These are phyloP conservation scores for Yamadazyma oceani DNA, from an alignment of 1,139 yeast species.

Conservation along the genomic window DNA sequence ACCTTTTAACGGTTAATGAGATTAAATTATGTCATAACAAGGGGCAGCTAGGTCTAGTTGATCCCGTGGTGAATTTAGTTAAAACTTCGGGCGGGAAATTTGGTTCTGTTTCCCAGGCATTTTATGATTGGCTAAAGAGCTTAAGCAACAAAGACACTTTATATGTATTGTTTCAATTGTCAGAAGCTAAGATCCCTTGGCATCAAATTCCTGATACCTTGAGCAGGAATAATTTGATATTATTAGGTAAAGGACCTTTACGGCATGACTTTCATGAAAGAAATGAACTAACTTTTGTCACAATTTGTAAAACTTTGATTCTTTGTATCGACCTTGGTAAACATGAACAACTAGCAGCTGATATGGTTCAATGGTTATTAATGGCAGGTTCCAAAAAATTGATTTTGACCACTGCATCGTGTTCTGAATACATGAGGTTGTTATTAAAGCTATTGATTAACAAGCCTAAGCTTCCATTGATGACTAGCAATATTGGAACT, in stretches of 20 bases:
- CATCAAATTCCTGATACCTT: neutral
- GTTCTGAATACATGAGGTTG: conserved; percentile 9
- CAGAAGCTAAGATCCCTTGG: neutral
- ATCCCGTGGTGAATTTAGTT: neutral
- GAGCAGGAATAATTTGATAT: neutral
- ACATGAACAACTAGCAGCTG: conserved; percentile 26
- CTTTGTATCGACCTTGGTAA: conserved; percentile 14
- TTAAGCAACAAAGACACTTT: neutral
- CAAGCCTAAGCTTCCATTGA: neutral
- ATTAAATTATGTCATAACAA: neutral
- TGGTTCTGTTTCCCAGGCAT: neutral
- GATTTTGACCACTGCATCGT: conserved; percentile 20
- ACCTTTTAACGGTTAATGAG: neutral
- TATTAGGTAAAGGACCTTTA: conserved; percentile 9
- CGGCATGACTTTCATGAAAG: conserved; percentile 25
- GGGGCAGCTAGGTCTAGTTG: neutral
- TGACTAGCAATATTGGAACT: neutral
- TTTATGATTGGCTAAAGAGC: conserved; percentile 2
- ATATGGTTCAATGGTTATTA: conserved; percentile 34
- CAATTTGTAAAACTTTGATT: conserved; percentile 26
- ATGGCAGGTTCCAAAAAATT: conserved; percentile 30
- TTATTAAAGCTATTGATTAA: conserved; percentile 3
- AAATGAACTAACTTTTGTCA: conserved; percentile 30
- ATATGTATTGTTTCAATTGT: conserved; percentile 4
- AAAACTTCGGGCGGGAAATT: neutral